Percentiles rank a stretch among this genome's conserved stretches.
These are phyloP conservation scores for Globisporangium parvum DNA, from an alignment of 352 stramenopile species.

Conservation along the genomic window DNA sequence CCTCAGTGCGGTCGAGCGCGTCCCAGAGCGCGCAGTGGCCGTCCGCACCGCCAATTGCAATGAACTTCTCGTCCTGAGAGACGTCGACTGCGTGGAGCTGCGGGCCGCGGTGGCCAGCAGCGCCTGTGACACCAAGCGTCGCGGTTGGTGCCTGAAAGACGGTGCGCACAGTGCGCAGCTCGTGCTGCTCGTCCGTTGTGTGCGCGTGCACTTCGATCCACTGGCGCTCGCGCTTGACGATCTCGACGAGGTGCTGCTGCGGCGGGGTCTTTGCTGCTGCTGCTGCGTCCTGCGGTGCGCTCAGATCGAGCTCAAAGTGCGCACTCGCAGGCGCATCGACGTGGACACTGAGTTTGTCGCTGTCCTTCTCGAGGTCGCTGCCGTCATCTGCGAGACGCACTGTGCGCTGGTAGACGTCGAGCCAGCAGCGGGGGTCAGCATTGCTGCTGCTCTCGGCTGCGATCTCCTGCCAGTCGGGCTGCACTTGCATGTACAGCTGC, in stretches of 20 bases:
- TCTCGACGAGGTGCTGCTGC: conserved; percentile 22
- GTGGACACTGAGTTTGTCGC: conserved; percentile 2
- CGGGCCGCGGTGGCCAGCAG: neutral
- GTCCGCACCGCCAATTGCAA: conserved; percentile 49
- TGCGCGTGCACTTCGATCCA: conserved; percentile 45
- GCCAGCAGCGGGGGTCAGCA: conserved; percentile 25
- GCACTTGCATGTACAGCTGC: conserved; percentile 48
- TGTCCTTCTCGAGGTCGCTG: neutral
- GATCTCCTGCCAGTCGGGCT: conserved; percentile 48
- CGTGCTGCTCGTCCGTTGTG: conserved; percentile 6
- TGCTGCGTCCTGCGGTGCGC: neutral
- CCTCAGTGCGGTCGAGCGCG: conserved; percentile 15
- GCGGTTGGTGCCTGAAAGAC: conserved; percentile 56
- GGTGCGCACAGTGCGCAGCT: conserved; percentile 18
- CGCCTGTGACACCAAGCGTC: conserved; percentile 9
- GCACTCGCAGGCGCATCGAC: conserved; percentile 20
- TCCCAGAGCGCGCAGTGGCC: conserved; percentile 51
- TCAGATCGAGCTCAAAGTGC: conserved; percentile 39
- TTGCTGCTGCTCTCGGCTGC: neutral
- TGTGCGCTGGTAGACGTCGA: conserved; percentile 50
- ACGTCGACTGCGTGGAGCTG: conserved; percentile 55
- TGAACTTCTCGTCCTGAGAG: conserved; percentile 35
- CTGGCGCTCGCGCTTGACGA: conserved; percentile 24
- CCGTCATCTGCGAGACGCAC: conserved; percentile 5
- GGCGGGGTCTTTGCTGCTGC: neutral